Conservation (phyloP, 129 eudicot genomes). For the Mikania micrantha region DNA sequence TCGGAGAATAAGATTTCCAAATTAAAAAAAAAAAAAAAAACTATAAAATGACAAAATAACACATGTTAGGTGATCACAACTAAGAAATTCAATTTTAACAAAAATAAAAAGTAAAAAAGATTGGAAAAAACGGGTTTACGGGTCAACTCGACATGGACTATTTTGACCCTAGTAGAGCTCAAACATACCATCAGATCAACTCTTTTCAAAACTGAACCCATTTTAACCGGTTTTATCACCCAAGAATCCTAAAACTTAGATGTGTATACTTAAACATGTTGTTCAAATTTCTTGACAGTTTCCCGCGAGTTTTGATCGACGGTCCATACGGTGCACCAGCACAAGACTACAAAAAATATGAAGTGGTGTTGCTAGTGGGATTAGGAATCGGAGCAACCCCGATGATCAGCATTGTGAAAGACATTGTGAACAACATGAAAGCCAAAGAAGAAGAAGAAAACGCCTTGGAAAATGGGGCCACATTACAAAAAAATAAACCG, state of each 20-base stretch:
- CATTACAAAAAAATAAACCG: constrained; percentile 31
- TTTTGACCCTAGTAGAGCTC: no score
- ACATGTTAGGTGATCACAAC: not conserved
- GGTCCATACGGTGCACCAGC: constrained; percentile 98
- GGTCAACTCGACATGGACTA: not conserved
- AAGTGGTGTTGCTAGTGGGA: constrained; percentile 75
- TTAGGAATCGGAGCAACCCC: constrained; percentile 97
- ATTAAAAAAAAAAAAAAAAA: no score
- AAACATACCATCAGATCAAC: not conserved
- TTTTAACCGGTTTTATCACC: not conserved
- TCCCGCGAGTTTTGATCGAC: constrained; percentile 73
- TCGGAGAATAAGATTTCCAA: no score
- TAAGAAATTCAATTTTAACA: no score
- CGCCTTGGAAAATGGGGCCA: constrained; percentile 39
- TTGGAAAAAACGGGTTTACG: not conserved
- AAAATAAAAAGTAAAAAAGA: not conserved
- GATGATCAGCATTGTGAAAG: constrained; percentile 89
- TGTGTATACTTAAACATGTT: not conserved
- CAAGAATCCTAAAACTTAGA: not conserved
- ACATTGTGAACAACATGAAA: constrained; percentile 75
- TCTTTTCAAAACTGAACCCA: not conserved
- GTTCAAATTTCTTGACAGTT: constrained; percentile 31
- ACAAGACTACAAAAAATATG: constrained; percentile 86
- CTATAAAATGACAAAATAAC: no score
- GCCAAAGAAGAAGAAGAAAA: constrained; percentile 52